These are phyloP conservation scores for Endocalyx cinctus DNA, from an alignment of 2,329 filamentous ascomycete genomes.

Conservation along the genomic window DNA sequence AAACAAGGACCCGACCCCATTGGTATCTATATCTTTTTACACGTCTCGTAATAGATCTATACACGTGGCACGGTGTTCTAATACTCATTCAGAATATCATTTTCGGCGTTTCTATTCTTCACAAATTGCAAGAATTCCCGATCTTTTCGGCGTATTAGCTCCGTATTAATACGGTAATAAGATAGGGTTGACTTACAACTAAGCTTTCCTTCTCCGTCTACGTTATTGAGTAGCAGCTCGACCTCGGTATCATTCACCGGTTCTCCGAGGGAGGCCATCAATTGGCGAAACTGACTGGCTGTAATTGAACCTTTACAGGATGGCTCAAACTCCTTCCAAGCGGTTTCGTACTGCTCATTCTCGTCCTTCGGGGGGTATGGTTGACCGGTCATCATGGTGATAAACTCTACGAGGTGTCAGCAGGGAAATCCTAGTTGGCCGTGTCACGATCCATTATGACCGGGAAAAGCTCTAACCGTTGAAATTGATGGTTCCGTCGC, in stretches of 20 bases:
- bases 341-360: conserved; percentile 25
- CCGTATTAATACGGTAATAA: not conserved
- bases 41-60: no score
- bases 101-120: conserved; percentile 25
- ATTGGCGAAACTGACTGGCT: conserved; percentile 28
- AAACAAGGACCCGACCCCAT: no score
- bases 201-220: conserved; percentile 31
- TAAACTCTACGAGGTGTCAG: conserved; percentile 37
- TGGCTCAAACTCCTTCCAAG: conserved; percentile 31
- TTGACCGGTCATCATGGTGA: conserved; percentile 38
- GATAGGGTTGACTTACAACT: conserved; percentile 24
- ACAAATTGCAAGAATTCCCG: conserved; percentile 31
- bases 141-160: conserved; percentile 16
- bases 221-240: conserved; percentile 28
- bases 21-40: no score
- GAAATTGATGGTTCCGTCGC: conserved; percentile 35
- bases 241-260: conserved; percentile 29
- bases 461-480: no score
- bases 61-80: no score
- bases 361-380: conserved; percentile 23
- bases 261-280: conserved; percentile 28
- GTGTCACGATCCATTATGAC: no score
- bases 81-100: conserved; percentile 22
- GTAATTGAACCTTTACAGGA: conserved; percentile 30
- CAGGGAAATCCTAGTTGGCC: no score